Base-by-base conservation (phyloP, 176 grass and related monocot genomes). In the Cocos nucifera region DNA sequence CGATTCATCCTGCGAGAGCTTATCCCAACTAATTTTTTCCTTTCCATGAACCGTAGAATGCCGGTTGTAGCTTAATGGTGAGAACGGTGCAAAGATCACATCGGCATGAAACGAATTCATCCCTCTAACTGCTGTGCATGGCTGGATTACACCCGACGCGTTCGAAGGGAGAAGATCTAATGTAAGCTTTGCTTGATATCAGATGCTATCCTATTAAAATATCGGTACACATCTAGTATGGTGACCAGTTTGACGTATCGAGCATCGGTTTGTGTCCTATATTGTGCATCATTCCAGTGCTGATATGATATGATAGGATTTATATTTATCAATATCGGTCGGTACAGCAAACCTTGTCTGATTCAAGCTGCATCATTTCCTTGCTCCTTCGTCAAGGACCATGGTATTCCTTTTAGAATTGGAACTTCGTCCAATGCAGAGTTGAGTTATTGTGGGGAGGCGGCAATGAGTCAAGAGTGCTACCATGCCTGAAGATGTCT, bases 1-100 rank as follows among this genome's bases (percentile, higher is more conserved):
- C 48, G 86, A 69, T 69, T 78, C 76, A 3, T 66, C 85, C 70
- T 89, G 90, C 67, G 83, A 58, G 25, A 67, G 3, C 72, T 70
- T 78, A 59, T 89, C 78, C 54, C 53, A 30, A 56, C 70, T 85
- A 59, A 55, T 30, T 73, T 49, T 65, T 35, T 77, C 76, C 56
- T 62, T 82, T 3, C 85, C 79, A 1, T 61, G 82, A 16, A 69
- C 65, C 72, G 81, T 83, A 4, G 82, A 95, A 63, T 86, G 90
- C 3, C 82, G 64, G 65, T 95, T 95, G 70, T 89, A 89, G 77
- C 85, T 89, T 57, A 89, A 68, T 19, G 90, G 86, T 61, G 86
- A 95, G 73, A 95, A 95, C 0, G 90, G 90, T 54, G 89, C 90
- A 50, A 95, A 86, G 76, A 89, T 85, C 26, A 86, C 49, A 71